Conservation (phyloP, 2,329 filamentous ascomycete genomes). For the Diaporthe longicolla region DNA sequence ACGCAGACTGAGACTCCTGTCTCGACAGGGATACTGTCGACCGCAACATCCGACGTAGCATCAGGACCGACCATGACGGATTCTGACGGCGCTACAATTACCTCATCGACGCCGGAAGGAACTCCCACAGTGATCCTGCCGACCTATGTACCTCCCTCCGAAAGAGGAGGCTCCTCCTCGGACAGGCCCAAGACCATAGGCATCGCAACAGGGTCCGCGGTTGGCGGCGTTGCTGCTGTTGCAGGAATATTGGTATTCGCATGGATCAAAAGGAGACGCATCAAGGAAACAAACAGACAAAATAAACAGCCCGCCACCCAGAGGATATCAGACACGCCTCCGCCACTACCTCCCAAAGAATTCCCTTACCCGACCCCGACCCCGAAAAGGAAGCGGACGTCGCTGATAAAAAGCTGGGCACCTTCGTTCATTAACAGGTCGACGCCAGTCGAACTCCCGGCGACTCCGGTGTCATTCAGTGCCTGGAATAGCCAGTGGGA, state of each 20-base stretch:
- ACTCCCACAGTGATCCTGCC: constrained; percentile 8
- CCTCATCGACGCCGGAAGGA: neutral
- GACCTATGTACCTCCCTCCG: neutral
- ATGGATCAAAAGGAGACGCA: constrained; percentile 33
- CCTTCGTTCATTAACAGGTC: constrained; percentile 40
- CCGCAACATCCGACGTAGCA: constrained; percentile 24
- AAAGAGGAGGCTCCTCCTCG: constrained; percentile 25
- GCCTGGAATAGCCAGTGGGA: constrained; percentile 33
- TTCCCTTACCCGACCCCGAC: constrained; percentile 17
- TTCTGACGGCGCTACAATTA: constrained; percentile 7
- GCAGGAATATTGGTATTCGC: constrained; percentile 34
- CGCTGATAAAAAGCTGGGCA: constrained; percentile 39
- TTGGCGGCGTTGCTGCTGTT: constrained; percentile 34
- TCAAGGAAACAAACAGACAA: constrained; percentile 15
- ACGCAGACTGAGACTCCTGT: constrained; percentile 24
- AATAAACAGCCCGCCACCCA: constrained; percentile 14
- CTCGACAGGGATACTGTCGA: constrained; percentile 23
- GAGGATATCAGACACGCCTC: constrained; percentile 33
- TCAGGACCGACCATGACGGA: neutral
- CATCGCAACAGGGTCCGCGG: constrained; percentile 40
- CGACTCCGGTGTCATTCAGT: constrained; percentile 38
- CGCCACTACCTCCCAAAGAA: constrained; percentile 40
- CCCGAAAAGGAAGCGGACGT: constrained; percentile 39
- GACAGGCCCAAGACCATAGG: constrained; percentile 26
- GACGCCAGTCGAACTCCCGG: constrained; percentile 38